Conservation (phyloP, 345 rosid genomes). For the Citrus maxima region DNA sequence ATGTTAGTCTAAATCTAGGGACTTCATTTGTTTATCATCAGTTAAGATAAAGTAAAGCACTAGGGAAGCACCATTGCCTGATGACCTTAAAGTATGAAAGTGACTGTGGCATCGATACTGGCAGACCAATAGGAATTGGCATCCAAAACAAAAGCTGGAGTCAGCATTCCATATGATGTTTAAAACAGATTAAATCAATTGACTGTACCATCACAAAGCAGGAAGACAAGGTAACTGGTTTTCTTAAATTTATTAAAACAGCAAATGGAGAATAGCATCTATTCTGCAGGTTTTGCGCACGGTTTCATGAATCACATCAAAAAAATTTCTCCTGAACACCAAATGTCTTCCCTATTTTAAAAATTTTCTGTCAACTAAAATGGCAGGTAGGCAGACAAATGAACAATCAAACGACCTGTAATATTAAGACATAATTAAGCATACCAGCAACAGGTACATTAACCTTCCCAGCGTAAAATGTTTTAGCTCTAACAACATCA, state of each 20-base stretch:
- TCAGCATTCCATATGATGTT: neutral
- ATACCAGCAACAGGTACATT: slow-evolving; percentile 50
- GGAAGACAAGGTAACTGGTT: neutral
- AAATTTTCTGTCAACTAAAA: neutral
- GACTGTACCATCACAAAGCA: neutral
- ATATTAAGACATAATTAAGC: neutral
- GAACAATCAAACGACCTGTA: neutral
- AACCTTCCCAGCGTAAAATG: slow-evolving; percentile 75
- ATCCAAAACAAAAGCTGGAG: neutral
- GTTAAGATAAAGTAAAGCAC: neutral
- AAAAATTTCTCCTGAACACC: neutral
- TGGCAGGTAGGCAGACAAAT: neutral
- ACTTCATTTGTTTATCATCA: neutral
- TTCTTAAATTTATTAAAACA: neutral
- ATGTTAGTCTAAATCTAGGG: neutral
- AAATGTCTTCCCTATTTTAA: neutral
- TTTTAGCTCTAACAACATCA: slow-evolving; percentile 74
- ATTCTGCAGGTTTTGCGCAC: neutral
- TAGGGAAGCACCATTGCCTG: neutral
- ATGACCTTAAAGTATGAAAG: neutral
- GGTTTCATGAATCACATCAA: neutral
- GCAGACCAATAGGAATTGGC: neutral
- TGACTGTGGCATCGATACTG: neutral
- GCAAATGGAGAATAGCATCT: neutral
- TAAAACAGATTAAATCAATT: neutral